phyloP scores from a whole-genome alignment of 1,284 basidiomycete species.

The Schizopora paradoxa region DNA sequence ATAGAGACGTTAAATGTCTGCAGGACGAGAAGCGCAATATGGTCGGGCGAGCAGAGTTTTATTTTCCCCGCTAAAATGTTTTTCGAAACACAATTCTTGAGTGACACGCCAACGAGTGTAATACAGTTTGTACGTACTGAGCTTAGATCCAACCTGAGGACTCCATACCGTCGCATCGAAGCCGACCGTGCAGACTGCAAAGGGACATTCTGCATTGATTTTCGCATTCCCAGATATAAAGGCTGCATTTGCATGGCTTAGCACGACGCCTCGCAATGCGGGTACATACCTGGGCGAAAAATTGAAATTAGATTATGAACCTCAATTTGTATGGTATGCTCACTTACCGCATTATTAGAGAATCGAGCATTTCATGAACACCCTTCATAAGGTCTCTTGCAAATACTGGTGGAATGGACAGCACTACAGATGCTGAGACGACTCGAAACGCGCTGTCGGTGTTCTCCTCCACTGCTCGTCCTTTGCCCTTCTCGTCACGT shows the following conservation, averaged over 20 bases:
- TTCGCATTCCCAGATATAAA: constrained; percentile 67
- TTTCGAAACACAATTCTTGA: constrained; percentile 1
- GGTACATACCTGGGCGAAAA: constrained; percentile 71
- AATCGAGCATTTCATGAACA: constrained; percentile 84
- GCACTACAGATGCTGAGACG: constrained; percentile 57
- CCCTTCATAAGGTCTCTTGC: constrained; percentile 65
- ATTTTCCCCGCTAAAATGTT: constrained; percentile 70
- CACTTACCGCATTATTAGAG: constrained; percentile 87
- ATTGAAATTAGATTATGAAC: background rate
- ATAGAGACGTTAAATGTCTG: constrained; percentile 97
- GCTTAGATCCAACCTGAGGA: constrained; percentile 78
- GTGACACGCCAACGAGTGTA: constrained; percentile 3
- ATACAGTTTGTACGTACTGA: constrained; percentile 49
- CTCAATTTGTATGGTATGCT: background rate
- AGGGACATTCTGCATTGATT: constrained; percentile 85
- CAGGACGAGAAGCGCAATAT: constrained; percentile 88
- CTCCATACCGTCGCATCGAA: constrained; percentile 91
- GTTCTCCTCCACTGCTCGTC: constrained; percentile 27
- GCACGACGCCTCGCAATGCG: constrained; percentile 80
- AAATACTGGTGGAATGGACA: constrained; percentile 84
- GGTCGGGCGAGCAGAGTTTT: constrained; percentile 89
- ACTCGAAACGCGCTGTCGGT: constrained; percentile 57
- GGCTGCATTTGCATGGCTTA: constrained; percentile 76
- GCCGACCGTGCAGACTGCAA: constrained; percentile 66
- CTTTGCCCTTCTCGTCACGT: constrained; percentile 39